Percentiles rank a stretch among this genome's conserved stretches.
Conservation (phyloP, 331 rosid genomes). For the Acacia pycnantha region DNA sequence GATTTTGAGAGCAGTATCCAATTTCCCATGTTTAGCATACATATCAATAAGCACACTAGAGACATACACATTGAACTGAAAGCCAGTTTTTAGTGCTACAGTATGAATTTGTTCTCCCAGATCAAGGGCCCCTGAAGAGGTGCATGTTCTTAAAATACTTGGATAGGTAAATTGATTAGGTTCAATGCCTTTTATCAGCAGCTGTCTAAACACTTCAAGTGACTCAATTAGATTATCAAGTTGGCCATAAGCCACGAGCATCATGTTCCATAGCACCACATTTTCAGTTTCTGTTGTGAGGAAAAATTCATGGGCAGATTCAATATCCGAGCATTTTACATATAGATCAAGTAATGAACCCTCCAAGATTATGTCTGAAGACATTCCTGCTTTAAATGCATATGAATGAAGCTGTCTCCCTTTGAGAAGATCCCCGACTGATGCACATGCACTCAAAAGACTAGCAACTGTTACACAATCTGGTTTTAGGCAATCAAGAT, state of each 20-base stretch:
- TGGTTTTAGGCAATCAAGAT: slow-evolving; percentile 60
- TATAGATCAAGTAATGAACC: slow-evolving; percentile 89
- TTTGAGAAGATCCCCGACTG: slow-evolving; percentile 50
- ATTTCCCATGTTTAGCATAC: slow-evolving; percentile 81
- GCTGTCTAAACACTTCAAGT: slow-evolving; percentile 60
- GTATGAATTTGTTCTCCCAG: slow-evolving; percentile 86
- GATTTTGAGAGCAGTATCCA: slow-evolving; percentile 62
- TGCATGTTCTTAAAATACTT: slow-evolving; percentile 82
- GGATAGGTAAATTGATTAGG: slow-evolving; percentile 92
- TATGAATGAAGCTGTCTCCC: slow-evolving; percentile 83
- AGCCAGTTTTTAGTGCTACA: slow-evolving; percentile 76
- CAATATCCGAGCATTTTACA: slow-evolving; percentile 75
- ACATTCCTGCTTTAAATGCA: slow-evolving; percentile 76
- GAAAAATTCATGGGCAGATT: slow-evolving; percentile 72
- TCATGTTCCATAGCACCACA: slow-evolving; percentile 83
- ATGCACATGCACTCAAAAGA: slow-evolving; percentile 76
- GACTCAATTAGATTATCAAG: slow-evolving; percentile 61
- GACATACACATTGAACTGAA: slow-evolving; percentile 72
- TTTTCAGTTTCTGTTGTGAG: slow-evolving; percentile 69
- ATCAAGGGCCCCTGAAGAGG: slow-evolving; percentile 65
- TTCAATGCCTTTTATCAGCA: slow-evolving; percentile 73
- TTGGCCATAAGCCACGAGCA: slow-evolving; percentile 88
- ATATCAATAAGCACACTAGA: slow-evolving; percentile 86
- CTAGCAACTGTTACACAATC: slow-evolving; percentile 85
- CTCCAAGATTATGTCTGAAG: slow-evolving; percentile 74